These are phyloP conservation scores for Colletotrichum higginsianum DNA, from an alignment of 2,329 filamentous ascomycete species.

Conservation along the genomic window DNA sequence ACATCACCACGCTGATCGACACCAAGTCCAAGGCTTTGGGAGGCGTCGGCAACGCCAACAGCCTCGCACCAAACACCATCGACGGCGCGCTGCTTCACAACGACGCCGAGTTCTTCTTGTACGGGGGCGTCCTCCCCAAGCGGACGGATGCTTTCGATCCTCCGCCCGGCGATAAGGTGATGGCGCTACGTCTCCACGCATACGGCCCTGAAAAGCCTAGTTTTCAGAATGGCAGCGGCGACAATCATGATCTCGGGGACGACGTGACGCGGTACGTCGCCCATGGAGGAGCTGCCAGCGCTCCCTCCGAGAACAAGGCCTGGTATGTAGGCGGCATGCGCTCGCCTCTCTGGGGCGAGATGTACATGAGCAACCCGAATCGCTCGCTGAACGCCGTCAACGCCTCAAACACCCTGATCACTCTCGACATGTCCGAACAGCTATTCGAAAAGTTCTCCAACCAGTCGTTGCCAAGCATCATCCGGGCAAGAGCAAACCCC, in stretches of 20 bases:
- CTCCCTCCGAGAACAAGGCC: slow-evolving; percentile 78
- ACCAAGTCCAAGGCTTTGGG: slow-evolving; percentile 63
- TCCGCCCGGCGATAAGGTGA: slow-evolving; percentile 60
- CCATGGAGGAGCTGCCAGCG: slow-evolving; percentile 74
- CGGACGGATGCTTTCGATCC: slow-evolving; percentile 52
- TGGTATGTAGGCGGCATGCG: slow-evolving; percentile 80
- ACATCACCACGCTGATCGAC: slow-evolving; percentile 67
- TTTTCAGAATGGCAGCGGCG: slow-evolving; percentile 21
- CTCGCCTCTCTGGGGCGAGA: slow-evolving; percentile 63
- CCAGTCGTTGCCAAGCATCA: slow-evolving; percentile 61
- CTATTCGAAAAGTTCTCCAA: slow-evolving; percentile 70
- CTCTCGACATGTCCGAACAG: slow-evolving; percentile 71
- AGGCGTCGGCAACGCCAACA: slow-evolving; percentile 65
- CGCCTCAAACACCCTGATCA: slow-evolving; percentile 70
- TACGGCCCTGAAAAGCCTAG: slow-evolving; percentile 62
- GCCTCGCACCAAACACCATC: slow-evolving; percentile 68
- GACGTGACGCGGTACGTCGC: slow-evolving; percentile 73
- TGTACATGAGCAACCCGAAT: slow-evolving; percentile 57
- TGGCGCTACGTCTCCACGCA: slow-evolving; percentile 67
- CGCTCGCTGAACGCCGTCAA: slow-evolving; percentile 57
- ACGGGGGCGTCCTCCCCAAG: slow-evolving; percentile 67
- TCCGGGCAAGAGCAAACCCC: slow-evolving; percentile 72
- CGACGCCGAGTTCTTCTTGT: slow-evolving; percentile 74
- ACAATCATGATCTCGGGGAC: slow-evolving; percentile 61
- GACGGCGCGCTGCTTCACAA: slow-evolving; percentile 78